Evolutionary conservation across 305 asterid genomes (phyloP).

Genomic region (Vinca major): DNA sequence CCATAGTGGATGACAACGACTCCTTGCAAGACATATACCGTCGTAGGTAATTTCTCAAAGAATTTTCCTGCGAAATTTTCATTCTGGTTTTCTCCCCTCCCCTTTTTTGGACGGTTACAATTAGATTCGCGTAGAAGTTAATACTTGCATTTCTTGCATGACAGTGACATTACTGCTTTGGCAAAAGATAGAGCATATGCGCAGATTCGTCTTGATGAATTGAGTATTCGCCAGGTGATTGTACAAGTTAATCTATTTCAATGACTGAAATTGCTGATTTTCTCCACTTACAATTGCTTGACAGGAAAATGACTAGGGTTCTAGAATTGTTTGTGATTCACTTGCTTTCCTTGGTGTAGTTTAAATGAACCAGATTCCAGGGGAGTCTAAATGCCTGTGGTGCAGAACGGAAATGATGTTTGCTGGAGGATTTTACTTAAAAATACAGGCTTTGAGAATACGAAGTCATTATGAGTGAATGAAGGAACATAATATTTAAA

Average conservation of each 20-base stretch:
- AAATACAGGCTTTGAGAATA: background rate
- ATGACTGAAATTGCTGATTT: background rate
- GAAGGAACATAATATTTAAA: background rate
- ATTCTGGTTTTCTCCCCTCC: background rate
- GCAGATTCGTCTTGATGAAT: constrained; percentile 53
- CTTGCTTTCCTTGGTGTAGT: no score
- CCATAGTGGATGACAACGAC: constrained; percentile 61
- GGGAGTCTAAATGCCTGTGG: no score
- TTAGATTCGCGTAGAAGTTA: constrained; percentile 7
- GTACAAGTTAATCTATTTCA: background rate
- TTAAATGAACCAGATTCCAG: no score
- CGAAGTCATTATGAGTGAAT: background rate
- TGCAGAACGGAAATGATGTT: no score
- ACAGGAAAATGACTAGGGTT: background rate
- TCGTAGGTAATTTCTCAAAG: constrained; percentile 36
- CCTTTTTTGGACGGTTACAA: constrained; percentile 1
- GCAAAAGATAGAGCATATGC: constrained; percentile 57
- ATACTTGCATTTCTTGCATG: constrained; percentile 15
- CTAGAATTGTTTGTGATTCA: no score
- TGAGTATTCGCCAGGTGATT: constrained; percentile 51
- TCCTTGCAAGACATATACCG: constrained; percentile 60
- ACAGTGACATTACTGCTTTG: constrained; percentile 65
- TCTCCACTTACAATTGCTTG: background rate
- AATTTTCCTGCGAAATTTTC: background rate
- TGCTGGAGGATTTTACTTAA: background rate